Base-by-base conservation (phyloP, 805 yeast species). In the Starmerella ratchasimensis region DNA sequence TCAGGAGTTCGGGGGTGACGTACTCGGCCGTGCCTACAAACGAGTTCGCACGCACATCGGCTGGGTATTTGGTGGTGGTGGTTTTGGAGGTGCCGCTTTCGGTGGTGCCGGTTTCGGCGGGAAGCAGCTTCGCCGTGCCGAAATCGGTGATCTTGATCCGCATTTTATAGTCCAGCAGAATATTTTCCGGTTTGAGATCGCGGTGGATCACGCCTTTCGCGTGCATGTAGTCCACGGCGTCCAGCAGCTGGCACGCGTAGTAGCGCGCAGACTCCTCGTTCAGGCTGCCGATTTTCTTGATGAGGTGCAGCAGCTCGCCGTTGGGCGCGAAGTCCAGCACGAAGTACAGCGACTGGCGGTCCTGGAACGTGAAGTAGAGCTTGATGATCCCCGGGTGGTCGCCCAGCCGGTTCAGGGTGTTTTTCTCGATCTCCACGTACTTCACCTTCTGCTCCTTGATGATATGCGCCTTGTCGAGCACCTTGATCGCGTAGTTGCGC, bases 21-120 rank as follows among this genome's bases (percentile, higher is more conserved):
- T 86, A 86, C 54, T 86, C 96, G 0, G 97, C 97, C 1, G 98
- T 88, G 0, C 98, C 98, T 3, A 88, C 97, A 63, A 88, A 32
- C 0, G 96, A 84, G 5, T 54, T 53, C 15, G 64, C 59, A 13
- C 64, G 60, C 25, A 56, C 61, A 21, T 60, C 65, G n/a, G 53
- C 56, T 2, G 59, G 61, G 38, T 54, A 55, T 11, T 43, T 45
- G 8, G 49, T 47, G 15, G 44, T 43, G 4, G 45, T 64, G 27
- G 27, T 11, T 11, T 24, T n/a, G 22, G 41, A 38, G 18, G 49
- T 48, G n/a, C n/a, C n/a, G 23, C 41, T 34, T 22, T 70, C 72
- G 8, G 48, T 47, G 15, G 44, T 42, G 4, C 45, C 64, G n/a
- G 28, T 9, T 8, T 18, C 21, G 21, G 38, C 40, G 22, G 70